Conservation (phyloP, 495 filamentous ascomycete genomes). For the Hypoxylon fragiforme region DNA sequence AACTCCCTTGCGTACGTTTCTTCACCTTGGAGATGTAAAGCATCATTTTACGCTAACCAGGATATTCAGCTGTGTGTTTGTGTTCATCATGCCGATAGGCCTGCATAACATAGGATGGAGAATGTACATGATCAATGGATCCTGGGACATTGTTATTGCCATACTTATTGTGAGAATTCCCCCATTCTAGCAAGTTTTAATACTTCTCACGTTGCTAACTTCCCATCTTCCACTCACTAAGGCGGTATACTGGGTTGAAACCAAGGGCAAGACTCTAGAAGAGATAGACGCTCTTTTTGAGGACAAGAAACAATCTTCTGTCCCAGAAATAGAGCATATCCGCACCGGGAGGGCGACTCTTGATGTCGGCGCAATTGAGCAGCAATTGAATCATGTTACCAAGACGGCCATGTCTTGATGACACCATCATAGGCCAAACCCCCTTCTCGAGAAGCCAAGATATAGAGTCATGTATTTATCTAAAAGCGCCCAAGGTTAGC, state of each 20-base stretch:
- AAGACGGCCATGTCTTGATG: slow-evolving; percentile 4
- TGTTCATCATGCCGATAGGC: slow-evolving; percentile 55
- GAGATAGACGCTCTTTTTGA: slow-evolving; percentile 42
- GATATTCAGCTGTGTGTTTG: slow-evolving; percentile 40
- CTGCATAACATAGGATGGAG: slow-evolving; percentile 42
- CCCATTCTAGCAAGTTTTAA: neutral
- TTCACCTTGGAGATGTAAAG: slow-evolving; percentile 35
- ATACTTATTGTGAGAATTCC: slow-evolving; percentile 29
- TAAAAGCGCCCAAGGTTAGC: too few species aligned
- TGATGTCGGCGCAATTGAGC: slow-evolving; percentile 68
- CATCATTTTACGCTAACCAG: neutral
- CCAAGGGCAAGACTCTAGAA: slow-evolving; percentile 39
- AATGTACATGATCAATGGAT: slow-evolving; percentile 42
- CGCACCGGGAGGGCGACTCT: slow-evolving; percentile 42
- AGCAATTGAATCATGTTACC: slow-evolving; percentile 62
- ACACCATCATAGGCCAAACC: neutral
- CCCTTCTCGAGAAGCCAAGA: too few species aligned
- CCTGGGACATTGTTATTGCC: slow-evolving; percentile 36
- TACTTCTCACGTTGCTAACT: slow-evolving; percentile 1
- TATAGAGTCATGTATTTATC: too few species aligned
- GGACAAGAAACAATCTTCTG: slow-evolving; percentile 49
- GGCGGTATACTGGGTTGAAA: slow-evolving; percentile 38
- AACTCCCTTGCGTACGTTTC: slow-evolving; percentile 52
- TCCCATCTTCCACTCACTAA: slow-evolving; percentile 1
- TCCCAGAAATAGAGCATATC: slow-evolving; percentile 48